phyloP scores from a whole-genome alignment of 2,329 filamentous ascomycete genomes.

The Xylariomycetidae sp. region DNA sequence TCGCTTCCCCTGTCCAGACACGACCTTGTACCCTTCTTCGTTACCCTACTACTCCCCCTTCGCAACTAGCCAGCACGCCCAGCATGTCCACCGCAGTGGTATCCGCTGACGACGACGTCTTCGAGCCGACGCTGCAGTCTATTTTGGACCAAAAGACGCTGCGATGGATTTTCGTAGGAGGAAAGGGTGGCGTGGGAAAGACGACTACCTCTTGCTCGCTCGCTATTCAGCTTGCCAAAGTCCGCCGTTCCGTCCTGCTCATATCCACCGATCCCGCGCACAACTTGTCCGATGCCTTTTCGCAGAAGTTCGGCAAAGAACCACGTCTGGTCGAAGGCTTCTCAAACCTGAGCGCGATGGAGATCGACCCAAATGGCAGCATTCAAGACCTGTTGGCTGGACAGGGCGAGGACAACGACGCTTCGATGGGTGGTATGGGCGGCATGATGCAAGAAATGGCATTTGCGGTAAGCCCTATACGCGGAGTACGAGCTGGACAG shows the following conservation, averaged over 20 bases:
- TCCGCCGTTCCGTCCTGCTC: slow-evolving; percentile 89
- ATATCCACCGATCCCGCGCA: slow-evolving; percentile 98
- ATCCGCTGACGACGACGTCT: slow-evolving; percentile 62
- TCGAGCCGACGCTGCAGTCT: slow-evolving; percentile 89
- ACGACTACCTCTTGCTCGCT: slow-evolving; percentile 99
- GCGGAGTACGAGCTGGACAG: background rate
- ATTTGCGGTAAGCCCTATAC: slow-evolving; percentile 66
- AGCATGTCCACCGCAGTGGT: slow-evolving; percentile 37
- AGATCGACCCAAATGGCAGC: slow-evolving; percentile 96
- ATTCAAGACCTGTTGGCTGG: slow-evolving; percentile 90
- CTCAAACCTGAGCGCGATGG: slow-evolving; percentile 93
- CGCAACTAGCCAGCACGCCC: slow-evolving; percentile 1
- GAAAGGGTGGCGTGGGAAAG: slow-evolving; percentile 97
- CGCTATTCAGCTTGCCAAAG: slow-evolving; percentile 92
- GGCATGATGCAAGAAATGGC: slow-evolving; percentile 99
- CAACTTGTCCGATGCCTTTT: slow-evolving; percentile 96
- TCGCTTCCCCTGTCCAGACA: too few relatives aligned
- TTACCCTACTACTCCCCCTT: background rate
- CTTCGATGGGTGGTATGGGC: slow-evolving; percentile 62
- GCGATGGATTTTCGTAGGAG: slow-evolving; percentile 98
- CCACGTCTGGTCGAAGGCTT: slow-evolving; percentile 89
- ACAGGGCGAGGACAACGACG: slow-evolving; percentile 58
- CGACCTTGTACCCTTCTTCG: too few relatives aligned
- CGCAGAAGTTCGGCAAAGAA: slow-evolving; percentile 99
- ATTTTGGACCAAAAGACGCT: slow-evolving; percentile 93